Conservation (phyloP, 495 filamentous ascomycete genomes). For the Penicillium pancosmium region DNA sequence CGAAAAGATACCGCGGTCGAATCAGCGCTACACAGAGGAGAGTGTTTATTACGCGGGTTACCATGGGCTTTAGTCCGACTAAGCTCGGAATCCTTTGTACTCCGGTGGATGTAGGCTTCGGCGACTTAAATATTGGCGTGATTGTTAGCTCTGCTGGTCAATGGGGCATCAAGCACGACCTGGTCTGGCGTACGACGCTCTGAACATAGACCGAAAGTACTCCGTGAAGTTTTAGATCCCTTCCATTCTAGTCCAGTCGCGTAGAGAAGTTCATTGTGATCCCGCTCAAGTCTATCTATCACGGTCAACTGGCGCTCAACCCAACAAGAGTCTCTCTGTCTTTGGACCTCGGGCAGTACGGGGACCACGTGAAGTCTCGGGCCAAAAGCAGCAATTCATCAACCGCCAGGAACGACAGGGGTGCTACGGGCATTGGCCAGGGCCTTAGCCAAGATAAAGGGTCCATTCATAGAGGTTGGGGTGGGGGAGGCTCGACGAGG, state of each 20-base stretch:
- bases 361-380: not conserved
- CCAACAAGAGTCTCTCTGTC: not conserved
- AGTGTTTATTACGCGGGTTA: not conserved
- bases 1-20: conserved; percentile 3
- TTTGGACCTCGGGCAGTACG: not conserved
- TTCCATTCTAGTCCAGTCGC: too few relatives aligned
- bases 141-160: conserved; percentile 2
- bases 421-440: not conserved
- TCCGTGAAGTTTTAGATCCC: not conserved
- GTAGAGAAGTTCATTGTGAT: not conserved
- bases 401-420: not conserved
- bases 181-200: not conserved
- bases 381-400: not conserved
- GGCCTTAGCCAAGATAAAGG: not conserved
- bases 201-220: not conserved
- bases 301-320: not conserved
- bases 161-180: not conserved
- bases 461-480: not conserved
- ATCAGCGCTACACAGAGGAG: not conserved
- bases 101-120: not conserved
- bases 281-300: not conserved
- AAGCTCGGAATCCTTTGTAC: conserved; percentile 1
- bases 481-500: not conserved
- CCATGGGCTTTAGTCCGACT: not conserved
- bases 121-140: conserved; percentile 7